Base-by-base conservation (phyloP, 73 alveolate genomes). In the Paramecium primaurelia region DNA sequence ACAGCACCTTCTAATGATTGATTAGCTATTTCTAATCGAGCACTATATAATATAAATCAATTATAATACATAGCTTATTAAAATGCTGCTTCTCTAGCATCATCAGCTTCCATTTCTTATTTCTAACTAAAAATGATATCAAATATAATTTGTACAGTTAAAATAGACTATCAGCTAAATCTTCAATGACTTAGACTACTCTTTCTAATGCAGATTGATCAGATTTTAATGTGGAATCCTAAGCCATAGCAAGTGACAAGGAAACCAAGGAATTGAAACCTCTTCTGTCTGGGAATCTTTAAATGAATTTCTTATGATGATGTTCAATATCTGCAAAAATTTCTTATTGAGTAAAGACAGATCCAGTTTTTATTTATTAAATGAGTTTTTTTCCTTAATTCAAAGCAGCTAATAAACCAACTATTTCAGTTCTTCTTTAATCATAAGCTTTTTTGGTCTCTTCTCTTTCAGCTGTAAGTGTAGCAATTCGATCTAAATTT, bases 61-160 rank as follows among this genome's bases (percentile, higher is more conserved):
- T 22, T 22, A 22, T 22, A 16, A 36, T 73, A 73, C 87, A 30
- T 80, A 1, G 91, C 91, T 45, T 40, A 32, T 47, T 80, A 20
- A 49, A 26, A 80, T 80, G 91, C 91, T 26, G 51, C 73, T 47
- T 80, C 91, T 49, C 75, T 80, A 25, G 91, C 91, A 80, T 80
- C 91, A 7, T 80, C 91, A 45, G 91, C 71, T 80, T 80, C 71
- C 49, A 80, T 45, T 80, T 80, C 91, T 80, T 80, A 16, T 47
- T 80, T 80, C 49, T 54, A 6, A 5, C 69, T 54, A 54, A 54
- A 47, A 54, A 54, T 54, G 12, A n/a, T 54, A 22, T 54, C 32
- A 3, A 3, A 18, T 7, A 54, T n/a, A 54, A 49, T 49, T 49
- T 54, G 32, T 80, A 80, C 73, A 80, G 30, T 80, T 80, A 40